Evolutionary conservation across 805 yeast species (phyloP), one percentile per base, ranked within the genome.

Genomic region (Clavispora carvajalis): DNA sequence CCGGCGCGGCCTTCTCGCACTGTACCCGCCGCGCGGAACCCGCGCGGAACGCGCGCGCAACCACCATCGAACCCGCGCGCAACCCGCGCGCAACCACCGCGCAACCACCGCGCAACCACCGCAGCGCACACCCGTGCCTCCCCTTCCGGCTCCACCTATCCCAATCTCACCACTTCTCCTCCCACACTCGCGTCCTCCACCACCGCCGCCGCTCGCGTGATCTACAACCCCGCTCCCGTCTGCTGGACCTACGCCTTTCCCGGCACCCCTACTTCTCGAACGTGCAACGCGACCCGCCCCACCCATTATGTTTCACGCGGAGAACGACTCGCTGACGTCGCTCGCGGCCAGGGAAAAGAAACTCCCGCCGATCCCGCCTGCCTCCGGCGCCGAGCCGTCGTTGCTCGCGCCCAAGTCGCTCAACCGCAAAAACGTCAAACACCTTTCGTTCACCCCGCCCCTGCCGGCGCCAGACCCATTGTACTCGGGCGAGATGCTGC

Each of bases 401-500:
- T 51, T 67, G 18, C 52, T 68, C 31, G 52, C 57, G 38, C 54
- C 64, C 26, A 69, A 67, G 42, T 53, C 71, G 18, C 53, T 69
- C 28, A 61, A 58, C 34, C 55, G 74, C 22, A 69, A 69, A 47
- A 69, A 68, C 47, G 56, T 64, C 51, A 69, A 67, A 43, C 58
- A 67, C 38, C 51, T 68, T 18, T 61, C 47, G 17, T 45, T 51
- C 30, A 25, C 35, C 17, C 40, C 46, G 7, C 37, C 37, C 17
- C 29, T 28, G 19, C 22, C 41, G 15, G 36, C 18, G 8, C n/a
- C 21, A 7, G 35, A 18, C 5, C 3, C 19, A 9, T 43, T 33
- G 35, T 39, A 39, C 29, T 24, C 39, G 6, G 24, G 11, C 13
- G 52, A 46, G 19, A 22, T 15, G 9, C 13, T 33, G 29, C 46